phyloP scores from a whole-genome alignment of 2,329 filamentous ascomycete genomes.

The Microsporum audouinii region DNA sequence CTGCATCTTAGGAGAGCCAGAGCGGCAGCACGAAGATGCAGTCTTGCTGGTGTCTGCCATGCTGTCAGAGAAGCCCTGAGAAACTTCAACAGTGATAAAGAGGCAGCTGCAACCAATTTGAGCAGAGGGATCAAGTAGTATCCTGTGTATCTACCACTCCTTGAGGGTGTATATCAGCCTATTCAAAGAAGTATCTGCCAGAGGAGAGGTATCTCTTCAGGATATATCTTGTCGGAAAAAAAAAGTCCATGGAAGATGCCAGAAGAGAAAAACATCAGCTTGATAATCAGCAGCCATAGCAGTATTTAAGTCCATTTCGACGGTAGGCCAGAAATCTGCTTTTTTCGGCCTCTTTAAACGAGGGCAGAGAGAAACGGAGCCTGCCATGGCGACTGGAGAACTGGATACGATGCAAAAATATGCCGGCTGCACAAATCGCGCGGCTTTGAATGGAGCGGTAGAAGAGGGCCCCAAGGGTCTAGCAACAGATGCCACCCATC shows the following conservation, averaged over 20 bases:
- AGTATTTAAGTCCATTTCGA: conserved; percentile 1
- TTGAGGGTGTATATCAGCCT: not conserved
- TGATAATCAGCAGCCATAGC: not conserved
- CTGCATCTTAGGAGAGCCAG: not conserved
- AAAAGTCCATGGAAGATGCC: not conserved
- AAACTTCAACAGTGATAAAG: not conserved
- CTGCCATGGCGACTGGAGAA: not conserved
- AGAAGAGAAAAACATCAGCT: not conserved
- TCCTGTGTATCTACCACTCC: too few relatives aligned
- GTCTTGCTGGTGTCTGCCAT: not conserved
- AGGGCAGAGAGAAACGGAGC: not conserved
- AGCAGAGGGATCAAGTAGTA: not conserved
- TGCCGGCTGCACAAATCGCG: conserved; percentile 14
- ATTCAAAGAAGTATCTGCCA: not conserved
- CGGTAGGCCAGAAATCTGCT: not conserved
- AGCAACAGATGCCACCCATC: not conserved
- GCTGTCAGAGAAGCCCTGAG: not conserved
- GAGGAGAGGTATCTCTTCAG: not conserved
- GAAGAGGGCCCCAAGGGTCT: not conserved
- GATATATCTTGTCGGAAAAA: not conserved
- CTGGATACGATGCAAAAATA: not conserved
- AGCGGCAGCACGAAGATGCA: not conserved
- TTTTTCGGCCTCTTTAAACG: not conserved
- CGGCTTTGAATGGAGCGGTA: conserved; percentile 2
- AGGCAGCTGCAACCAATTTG: not conserved